Percentiles rank a stretch among this genome's conserved stretches.
Evolutionary conservation across 1,284 basidiomycete species (phyloP).

Genomic region (Heliocybe sulcata): DNA sequence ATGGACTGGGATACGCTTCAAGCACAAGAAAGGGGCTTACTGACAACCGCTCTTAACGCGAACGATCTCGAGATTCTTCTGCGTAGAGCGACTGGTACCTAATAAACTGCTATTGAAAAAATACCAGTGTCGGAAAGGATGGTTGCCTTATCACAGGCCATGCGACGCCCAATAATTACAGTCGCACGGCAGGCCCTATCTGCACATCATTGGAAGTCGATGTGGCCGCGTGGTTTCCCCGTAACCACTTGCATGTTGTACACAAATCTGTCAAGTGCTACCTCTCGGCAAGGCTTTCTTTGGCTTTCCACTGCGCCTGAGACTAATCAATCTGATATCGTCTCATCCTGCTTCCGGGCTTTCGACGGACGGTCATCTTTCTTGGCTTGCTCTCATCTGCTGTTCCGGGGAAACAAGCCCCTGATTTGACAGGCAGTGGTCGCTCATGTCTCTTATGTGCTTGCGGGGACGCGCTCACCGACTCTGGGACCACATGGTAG

Average conservation of each 20-base stretch:
- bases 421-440: no score
- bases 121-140: no score
- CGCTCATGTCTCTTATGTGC: neutral
- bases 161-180: neutral
- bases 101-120: no score
- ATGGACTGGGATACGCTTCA: no score
- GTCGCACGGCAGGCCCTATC: neutral
- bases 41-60: no score
- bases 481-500: neutral
- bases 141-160: neutral
- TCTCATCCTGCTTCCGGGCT: no score
- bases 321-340: neutral
- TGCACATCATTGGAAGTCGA: neutral
- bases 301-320: neutral
- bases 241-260: neutral
- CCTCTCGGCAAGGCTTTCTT: neutral
- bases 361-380: no score
- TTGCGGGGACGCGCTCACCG: neutral
- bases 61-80: no score
- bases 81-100: no score
- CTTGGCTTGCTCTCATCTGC: no score
- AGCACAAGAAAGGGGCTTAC: no score
- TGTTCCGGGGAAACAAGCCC: no score
- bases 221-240: neutral
- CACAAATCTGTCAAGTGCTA: neutral